Evolutionary conservation across 2,329 filamentous ascomycete genomes (phyloP), one percentile per base, ranked within the genome.

Genomic region (Xylaria sp.): DNA sequence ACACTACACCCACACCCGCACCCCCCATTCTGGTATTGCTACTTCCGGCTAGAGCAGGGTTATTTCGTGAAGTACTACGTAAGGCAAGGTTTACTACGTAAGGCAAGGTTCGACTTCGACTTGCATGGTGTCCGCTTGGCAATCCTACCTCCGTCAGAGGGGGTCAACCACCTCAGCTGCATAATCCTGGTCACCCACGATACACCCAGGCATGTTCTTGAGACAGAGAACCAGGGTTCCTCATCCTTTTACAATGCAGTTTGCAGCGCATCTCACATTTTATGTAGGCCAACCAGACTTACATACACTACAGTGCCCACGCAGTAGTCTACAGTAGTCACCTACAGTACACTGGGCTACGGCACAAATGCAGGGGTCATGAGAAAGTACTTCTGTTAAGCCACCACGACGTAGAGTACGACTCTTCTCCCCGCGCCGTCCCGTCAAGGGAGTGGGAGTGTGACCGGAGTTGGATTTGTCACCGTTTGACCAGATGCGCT

Each of bases 101-200:
- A n/a, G n/a, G n/a, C n/a, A n/a, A n/a, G n/a, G n/a, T n/a, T n/a
- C n/a, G n/a, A n/a, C n/a, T n/a, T n/a, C n/a, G n/a, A n/a, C n/a
- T n/a, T n/a, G n/a, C n/a, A n/a, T n/a, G n/a, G n/a, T n/a, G n/a
- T n/a, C n/a, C n/a, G n/a, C n/a, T n/a, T n/a, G n/a, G n/a, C n/a
- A n/a, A n/a, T n/a, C n/a, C n/a, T n/a, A n/a, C n/a, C n/a, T n/a
- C n/a, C n/a, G n/a, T n/a, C n/a, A n/a, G n/a, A n/a, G n/a, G n/a
- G n/a, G n/a, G n/a, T n/a, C n/a, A n/a, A n/a, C n/a, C 61, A 44
- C 29, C 44, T 51, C 65, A 67, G 65, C 65, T 67, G 54, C 63
- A 43, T 54, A 65, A 57, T 58, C 47, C 47, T 48, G 55, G 29
- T 46, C 19, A 15, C 43, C 62, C 64, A 66, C 52, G 63, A 63